phyloP scores from a whole-genome alignment of 371 early-diverging fungal genomes.

The Neoconidiobolus thromboides region DNA sequence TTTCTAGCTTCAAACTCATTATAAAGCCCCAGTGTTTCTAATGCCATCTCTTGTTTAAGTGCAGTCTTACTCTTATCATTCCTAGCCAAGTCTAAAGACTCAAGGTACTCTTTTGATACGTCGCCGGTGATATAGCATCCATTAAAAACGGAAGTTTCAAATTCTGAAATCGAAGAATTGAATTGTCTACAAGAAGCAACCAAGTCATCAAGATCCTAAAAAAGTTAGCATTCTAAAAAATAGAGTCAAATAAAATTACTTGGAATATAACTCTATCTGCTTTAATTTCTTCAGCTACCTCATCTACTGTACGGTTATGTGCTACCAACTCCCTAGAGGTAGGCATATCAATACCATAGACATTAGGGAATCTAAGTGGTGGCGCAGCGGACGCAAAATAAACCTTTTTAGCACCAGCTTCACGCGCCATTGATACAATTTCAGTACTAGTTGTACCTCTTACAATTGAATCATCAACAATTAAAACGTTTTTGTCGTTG shows the following conservation, averaged over 20 bases:
- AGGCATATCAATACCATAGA: slow-evolving; percentile 98
- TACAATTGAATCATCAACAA: slow-evolving; percentile 96
- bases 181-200: slow-evolving; percentile 58
- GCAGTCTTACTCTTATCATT: slow-evolving; percentile 21
- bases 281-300: slow-evolving; percentile 71
- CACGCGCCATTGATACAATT: slow-evolving; percentile 95
- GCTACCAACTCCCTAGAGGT: slow-evolving; percentile 81
- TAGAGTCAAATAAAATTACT: slow-evolving; percentile 9
- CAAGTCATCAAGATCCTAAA: slow-evolving; percentile 48
- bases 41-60: slow-evolving; percentile 8
- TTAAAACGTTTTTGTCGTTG: slow-evolving; percentile 77
- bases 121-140: slow-evolving; percentile 79
- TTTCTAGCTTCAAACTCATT: slow-evolving; percentile 1
- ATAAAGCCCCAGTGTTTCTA: slow-evolving; percentile 3
- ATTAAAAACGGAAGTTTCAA: slow-evolving; percentile 92
- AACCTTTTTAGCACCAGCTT: slow-evolving; percentile 92
- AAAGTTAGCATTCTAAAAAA: neutral
- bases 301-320: slow-evolving; percentile 45
- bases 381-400: slow-evolving; percentile 96
- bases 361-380: slow-evolving; percentile 84
- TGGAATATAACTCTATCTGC: slow-evolving; percentile 89
- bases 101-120: slow-evolving; percentile 61
- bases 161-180: slow-evolving; percentile 52
- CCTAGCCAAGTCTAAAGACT: slow-evolving; percentile 40
- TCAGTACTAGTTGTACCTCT: slow-evolving; percentile 94